Base-by-base conservation (phyloP, 352 stramenopile genomes). In the Globisporangium spinosum region DNA sequence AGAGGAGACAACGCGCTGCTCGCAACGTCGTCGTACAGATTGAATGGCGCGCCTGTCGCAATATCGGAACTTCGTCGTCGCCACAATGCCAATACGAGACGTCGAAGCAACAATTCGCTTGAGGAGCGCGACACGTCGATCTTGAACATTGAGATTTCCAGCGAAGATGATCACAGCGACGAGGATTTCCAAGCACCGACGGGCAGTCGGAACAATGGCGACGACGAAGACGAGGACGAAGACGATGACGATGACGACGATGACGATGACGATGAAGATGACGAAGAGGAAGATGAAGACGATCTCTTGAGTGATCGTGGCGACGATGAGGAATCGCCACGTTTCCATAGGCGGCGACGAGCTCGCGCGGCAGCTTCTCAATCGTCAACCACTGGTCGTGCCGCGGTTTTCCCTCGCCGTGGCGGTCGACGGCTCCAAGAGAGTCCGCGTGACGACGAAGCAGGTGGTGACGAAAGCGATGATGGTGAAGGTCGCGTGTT, bases 41-140 rank as follows among this genome's bases (percentile, higher is more conserved):
- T 95, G 23, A 94, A 84, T 57, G 86, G 86, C 8, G 85, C 87
- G 0, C 80, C 88, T 15, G 85, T 94, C 4, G 77, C 82, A 29
- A 49, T 90, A 35, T 84, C 86, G n/a, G 86, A 94, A 58, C 76
- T 93, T 62, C 75, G 82, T 6, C 74, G 79, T 25, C 74, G 78
- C 32, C 68, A 73, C 17, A 78, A 61, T 45, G 73, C 68, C 60
- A 76, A 71, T 58, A 29, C 77, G 61, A 68, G 78, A 23, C 77
- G 79, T 40, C 66, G 78, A 6, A 76, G 71, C 61, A 75, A 74
- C 45, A 74, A 71, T 13, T 75, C 77, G n/a, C 63, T 84, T 49
- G 87, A 94, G 57, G 88, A 96, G 29, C 83, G 88, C 15, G 88
- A 96, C 59, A 94, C 84, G 2, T 94, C 88, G 4, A 82, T 96